Conservation (phyloP, 495 filamentous ascomycete genomes). For the Podospora sp. region DNA sequence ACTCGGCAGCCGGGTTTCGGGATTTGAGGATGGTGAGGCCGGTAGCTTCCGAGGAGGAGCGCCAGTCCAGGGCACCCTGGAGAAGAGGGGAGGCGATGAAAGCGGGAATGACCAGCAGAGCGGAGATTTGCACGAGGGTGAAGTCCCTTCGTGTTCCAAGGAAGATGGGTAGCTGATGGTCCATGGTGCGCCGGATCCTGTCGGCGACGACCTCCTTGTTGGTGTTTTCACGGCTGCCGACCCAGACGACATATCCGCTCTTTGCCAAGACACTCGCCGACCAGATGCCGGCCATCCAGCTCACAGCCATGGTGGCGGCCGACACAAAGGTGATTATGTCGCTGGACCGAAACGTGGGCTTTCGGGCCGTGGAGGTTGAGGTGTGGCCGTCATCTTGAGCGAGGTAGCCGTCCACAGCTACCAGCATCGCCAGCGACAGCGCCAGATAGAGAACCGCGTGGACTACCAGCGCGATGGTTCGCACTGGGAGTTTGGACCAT, state of each 20-base stretch:
- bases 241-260: background rate
- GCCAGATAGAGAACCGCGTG: background rate
- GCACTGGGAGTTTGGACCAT: background rate
- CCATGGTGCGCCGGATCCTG: constrained; percentile 12
- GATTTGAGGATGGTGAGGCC: background rate
- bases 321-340: background rate
- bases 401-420: background rate
- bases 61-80: background rate
- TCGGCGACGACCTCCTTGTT: constrained; percentile 1
- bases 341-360: background rate
- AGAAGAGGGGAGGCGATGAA: background rate
- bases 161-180: background rate
- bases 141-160: background rate
- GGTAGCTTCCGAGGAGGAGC: background rate
- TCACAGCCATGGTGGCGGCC: background rate
- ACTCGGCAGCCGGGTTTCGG: background rate
- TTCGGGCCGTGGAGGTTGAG: background rate
- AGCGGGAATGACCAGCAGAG: background rate
- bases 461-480: background rate
- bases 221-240: background rate
- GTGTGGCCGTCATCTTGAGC: background rate
- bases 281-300: background rate
- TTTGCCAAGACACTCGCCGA: background rate
- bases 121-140: background rate
- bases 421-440: background rate